Conservation (phyloP, 768 basidiomycete genomes). For the Paxillus rubicundulus region DNA sequence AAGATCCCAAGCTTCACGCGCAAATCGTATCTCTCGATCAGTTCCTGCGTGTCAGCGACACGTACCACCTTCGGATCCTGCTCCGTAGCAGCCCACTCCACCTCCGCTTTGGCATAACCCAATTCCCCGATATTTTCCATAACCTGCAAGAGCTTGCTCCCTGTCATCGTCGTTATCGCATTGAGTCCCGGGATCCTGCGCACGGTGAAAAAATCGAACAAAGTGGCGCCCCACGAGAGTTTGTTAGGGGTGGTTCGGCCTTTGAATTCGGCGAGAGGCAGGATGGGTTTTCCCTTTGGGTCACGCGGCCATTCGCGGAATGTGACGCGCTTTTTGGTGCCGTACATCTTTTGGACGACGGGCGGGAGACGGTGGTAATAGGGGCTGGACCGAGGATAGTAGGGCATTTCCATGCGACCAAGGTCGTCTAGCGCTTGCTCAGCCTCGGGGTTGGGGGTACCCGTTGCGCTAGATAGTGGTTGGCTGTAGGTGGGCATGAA, state of each 20-base stretch:
- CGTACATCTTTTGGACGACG: not conserved
- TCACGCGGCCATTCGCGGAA: conserved; percentile 28
- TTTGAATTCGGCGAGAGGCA: not conserved
- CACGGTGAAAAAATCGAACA: conserved; percentile 26
- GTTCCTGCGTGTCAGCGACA: conserved; percentile 14
- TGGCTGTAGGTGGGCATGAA: not conserved
- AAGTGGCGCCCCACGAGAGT: conserved; percentile 26
- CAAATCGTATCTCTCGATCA: conserved; percentile 11
- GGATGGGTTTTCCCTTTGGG: conserved; percentile 12
- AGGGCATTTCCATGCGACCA: too few species aligned
- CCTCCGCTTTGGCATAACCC: conserved; percentile 9
- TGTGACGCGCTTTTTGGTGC: conserved; percentile 11
- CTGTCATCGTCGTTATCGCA: conserved; percentile 6
- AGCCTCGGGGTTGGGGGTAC: too few species aligned
- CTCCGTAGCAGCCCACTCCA: conserved; percentile 25
- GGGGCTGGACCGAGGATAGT: too few species aligned
- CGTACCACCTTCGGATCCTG: conserved; percentile 16
- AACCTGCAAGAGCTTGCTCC: conserved; percentile 17
- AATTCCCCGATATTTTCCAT: conserved; percentile 18
- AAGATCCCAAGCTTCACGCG: not conserved
- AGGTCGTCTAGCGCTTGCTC: not conserved
- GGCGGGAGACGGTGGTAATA: not conserved
- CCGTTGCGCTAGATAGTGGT: not conserved
- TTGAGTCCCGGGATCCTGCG: not conserved
- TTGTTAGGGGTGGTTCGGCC: conserved; percentile 23